Conservation (phyloP, 2,329 filamentous ascomycete species). For the Fusarium sp. region DNA sequence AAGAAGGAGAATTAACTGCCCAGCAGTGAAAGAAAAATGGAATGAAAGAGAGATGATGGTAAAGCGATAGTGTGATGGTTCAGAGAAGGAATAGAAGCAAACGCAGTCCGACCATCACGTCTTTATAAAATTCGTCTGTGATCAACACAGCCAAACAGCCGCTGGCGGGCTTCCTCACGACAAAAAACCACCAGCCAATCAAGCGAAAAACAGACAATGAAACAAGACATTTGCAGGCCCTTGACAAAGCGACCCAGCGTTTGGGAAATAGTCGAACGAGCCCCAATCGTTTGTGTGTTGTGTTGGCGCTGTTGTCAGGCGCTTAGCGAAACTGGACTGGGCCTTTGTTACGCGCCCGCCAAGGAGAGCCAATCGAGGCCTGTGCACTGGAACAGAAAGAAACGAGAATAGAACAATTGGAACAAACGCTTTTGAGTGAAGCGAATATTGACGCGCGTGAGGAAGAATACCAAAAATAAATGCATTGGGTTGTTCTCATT, state of each 20-base stretch:
- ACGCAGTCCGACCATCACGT: neutral
- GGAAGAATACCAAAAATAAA: constrained; percentile 6
- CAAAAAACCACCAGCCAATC: constrained; percentile 36
- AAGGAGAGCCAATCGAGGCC: constrained; percentile 25
- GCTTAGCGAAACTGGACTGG: constrained; percentile 47
- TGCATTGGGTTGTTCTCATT: neutral
- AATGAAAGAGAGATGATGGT: constrained; percentile 3
- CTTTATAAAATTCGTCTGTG: constrained; percentile 25
- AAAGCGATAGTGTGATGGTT: constrained; percentile 19
- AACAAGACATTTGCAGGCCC: constrained; percentile 20
- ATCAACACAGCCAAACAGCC: constrained; percentile 11
- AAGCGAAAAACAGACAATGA: constrained; percentile 12
- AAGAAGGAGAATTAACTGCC: constrained; percentile 29
- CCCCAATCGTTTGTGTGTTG: constrained; percentile 42
- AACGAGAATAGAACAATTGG: constrained; percentile 31
- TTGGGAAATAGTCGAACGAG: constrained; percentile 9
- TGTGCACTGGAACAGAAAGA: constrained; percentile 10
- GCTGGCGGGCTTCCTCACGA: constrained; percentile 13
- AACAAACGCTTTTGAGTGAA: neutral
- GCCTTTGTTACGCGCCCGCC: constrained; percentile 24
- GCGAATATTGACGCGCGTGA: neutral
- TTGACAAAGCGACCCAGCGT: constrained; percentile 21
- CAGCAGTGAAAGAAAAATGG: constrained; percentile 37
- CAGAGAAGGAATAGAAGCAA: constrained; percentile 1
- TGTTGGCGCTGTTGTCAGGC: constrained; percentile 34